Conservation (phyloP, 2,329 filamentous ascomycete genomes). For the Venturia nashicola region DNA sequence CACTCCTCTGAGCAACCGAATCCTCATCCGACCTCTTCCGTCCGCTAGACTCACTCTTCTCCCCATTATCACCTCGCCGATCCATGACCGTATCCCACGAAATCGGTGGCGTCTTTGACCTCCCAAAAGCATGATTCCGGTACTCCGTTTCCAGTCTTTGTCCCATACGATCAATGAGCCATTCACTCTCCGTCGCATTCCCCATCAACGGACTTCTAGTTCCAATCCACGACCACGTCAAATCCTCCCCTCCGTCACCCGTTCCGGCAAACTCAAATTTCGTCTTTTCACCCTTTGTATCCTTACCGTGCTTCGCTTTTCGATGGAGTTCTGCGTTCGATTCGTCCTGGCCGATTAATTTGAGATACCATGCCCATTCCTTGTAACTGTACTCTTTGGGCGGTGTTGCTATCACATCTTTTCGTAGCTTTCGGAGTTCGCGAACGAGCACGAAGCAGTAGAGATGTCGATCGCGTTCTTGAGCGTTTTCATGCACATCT, state of each 20-base stretch:
- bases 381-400: slow-evolving; percentile 26
- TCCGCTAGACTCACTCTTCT: neutral
- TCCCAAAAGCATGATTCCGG: slow-evolving; percentile 14
- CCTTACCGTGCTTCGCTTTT: slow-evolving; percentile 8
- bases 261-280: slow-evolving; percentile 6
- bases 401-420: slow-evolving; percentile 27
- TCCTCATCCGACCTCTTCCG: neutral
- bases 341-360: slow-evolving; percentile 27
- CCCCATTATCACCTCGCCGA: neutral
- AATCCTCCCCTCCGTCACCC: slow-evolving; percentile 16
- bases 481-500: slow-evolving; percentile 27
- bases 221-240: slow-evolving; percentile 66
- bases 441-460: slow-evolving; percentile 36
- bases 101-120: neutral
- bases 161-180: slow-evolving; percentile 56
- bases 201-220: slow-evolving; percentile 58
- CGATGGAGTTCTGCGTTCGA: slow-evolving; percentile 25
- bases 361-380: slow-evolving; percentile 27
- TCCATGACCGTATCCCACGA: neutral
- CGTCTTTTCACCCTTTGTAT: neutral
- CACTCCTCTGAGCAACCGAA: neutral
- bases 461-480: slow-evolving; percentile 38
- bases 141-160: slow-evolving; percentile 42
- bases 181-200: slow-evolving; percentile 55
- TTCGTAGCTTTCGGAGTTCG: slow-evolving; percentile 31